Base-by-base conservation (phyloP, 306 rosid genomes). In the Luffa aegyptiaca region DNA sequence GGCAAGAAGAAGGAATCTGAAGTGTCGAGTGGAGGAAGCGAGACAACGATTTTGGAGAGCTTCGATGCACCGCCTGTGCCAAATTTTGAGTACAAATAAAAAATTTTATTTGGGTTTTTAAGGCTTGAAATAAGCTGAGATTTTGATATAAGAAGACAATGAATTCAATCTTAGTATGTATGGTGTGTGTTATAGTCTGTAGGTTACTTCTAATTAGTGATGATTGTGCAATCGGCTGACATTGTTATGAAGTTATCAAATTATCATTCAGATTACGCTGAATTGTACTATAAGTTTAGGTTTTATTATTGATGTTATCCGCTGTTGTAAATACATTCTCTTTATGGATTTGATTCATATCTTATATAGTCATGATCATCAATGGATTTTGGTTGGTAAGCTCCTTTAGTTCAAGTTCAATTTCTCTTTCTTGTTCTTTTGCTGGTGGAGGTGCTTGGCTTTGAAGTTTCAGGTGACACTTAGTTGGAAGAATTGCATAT, bases 41-140 rank as follows among this genome's bases (percentile, higher is more conserved):
- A 92, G 83, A 90, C 96, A 8, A 92, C 90, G 85, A 46, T 94
- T 83, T 80, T 92, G 92, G 98, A 94, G 87, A 94, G 98, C 73
- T 94, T 92, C 37, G 98, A 92, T 85, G 96, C 98, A 4, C 98
- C 98, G 8, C 92, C 98, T 0, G 88, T 93, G 63, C 98, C 98
- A 3, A 93, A 70, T 85, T 93, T 86, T 71, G 98, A 93, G 71
- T 93, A 85, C 87, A 93, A 91, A 79, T 93, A 86, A 93, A 64
- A 13, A 16, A 45, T 75, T 31, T 31, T 48, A 48, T 81, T 59
- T 51, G 74, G 77, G 62, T 39, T 62, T 44, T 44, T 35, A 11
- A 49, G 63, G 31, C 52, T 74, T 72, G 44, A 45, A 79, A 65
- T 76, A 37, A 20, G 73, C 65, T 14, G 65, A 44, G 33, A 46